Base-by-base conservation (phyloP, 306 rosid species). In the Canavalia ensiformis region DNA sequence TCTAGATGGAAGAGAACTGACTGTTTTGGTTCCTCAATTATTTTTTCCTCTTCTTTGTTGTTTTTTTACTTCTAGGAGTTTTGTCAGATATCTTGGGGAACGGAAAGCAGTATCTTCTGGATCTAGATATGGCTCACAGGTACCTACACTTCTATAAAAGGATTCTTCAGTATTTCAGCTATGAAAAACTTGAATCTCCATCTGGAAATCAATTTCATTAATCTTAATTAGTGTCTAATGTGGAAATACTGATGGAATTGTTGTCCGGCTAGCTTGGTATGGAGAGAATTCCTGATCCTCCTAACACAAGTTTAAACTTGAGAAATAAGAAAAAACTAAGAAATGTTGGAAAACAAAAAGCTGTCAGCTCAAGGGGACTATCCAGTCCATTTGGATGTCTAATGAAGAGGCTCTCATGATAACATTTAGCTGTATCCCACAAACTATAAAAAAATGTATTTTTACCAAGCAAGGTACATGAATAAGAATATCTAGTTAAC, bases 41-140 rank as follows among this genome's bases (percentile, higher is more conserved):
- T 18, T 59, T 58, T 18, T 39, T 30, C 35, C 55, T 68, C 28
- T 34, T 58, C 80, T 65, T 83, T 35, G 47, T 45, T 63, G 75
- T 79, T 12, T 63, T 71, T 28, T 72, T 65, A 69, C 83, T 56
- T 37, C 18, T 72, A 95, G 99, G 99, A 88, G 91, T 83, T 95
- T 95, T 85, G 58, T 95, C 86, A 89, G 92, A 81, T 88, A 86
- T 79, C 91, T 95, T 52, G 94, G 97, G 71, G 99, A 92, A 77
- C 93, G 83, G 81, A 92, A 87, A 86, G 35, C 82, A 7, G 74
- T 67, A 64, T 89, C 99, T 35, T 81, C 94, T 18, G 94, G 92
- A 77, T 83, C 97, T 75, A 92, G 62, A 75, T 89, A 88, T 75
- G 94, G 97, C 78, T 87, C 97, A 42, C 93, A 95, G 98, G 98